phyloP scores from a whole-genome alignment of 768 basidiomycete species.

The Piloderma croceum region DNA sequence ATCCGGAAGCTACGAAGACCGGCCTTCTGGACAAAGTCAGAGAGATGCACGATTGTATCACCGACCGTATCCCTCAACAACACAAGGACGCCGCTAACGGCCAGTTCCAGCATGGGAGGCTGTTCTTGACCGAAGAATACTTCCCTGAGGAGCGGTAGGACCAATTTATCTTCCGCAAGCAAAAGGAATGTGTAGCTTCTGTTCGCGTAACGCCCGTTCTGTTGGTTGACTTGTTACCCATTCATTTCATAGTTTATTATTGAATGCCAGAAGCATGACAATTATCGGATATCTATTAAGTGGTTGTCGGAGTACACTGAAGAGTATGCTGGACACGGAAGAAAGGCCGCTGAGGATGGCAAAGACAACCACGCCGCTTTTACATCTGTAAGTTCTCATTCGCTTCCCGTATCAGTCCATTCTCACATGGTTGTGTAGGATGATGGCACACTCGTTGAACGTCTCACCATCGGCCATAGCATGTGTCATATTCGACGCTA shows the following conservation, averaged over 20 bases:
- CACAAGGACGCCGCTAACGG: constrained; percentile 41
- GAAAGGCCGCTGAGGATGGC: constrained; percentile 30
- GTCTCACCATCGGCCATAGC: constrained; percentile 75
- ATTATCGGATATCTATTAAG: constrained; percentile 77
- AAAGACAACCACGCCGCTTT: constrained; percentile 26
- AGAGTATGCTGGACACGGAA: constrained; percentile 55
- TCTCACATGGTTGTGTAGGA: constrained; percentile 35
- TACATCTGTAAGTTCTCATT: constrained; percentile 2
- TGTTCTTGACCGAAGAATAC: constrained; percentile 47
- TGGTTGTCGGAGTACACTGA: constrained; percentile 65
- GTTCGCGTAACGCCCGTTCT: too few relatives aligned
- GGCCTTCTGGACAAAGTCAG: too few relatives aligned
- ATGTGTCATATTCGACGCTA: constrained; percentile 64
- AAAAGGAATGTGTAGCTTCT: too few relatives aligned
- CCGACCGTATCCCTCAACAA: constrained; percentile 48
- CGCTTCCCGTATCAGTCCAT: constrained; percentile 2
- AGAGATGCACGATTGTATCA: constrained; percentile 34
- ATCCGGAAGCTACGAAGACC: too few relatives aligned
- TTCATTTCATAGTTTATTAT: constrained; percentile 55
- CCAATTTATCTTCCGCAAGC: constrained; percentile 58
- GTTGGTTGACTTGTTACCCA: too few relatives aligned
- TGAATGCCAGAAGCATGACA: constrained; percentile 88
- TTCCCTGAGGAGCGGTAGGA: constrained; percentile 59
- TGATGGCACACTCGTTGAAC: constrained; percentile 68
- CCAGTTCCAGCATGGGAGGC: constrained; percentile 37